Evolutionary conservation across 108 stramenopile genomes (phyloP), one percentile per base, ranked within the genome.

Genomic region (Cyclotella baltica): DNA sequence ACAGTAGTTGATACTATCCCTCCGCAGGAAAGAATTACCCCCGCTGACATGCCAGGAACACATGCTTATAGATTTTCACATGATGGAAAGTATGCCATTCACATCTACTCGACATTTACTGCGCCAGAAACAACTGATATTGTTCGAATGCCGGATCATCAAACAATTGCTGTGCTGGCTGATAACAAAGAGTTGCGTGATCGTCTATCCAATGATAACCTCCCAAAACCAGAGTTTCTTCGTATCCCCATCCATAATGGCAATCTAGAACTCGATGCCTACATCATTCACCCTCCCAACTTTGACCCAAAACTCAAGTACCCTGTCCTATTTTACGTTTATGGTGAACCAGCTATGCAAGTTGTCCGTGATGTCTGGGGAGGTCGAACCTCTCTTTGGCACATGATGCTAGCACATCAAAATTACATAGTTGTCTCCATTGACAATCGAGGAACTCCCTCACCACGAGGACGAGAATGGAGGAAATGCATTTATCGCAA

Each of bases 401-500:
- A 81, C 62, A 81, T 81, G 52, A 73, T 74, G 62, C 80, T 81
- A 48, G 80, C 80, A 40, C 73, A 81, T 29, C 61, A 75, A 52
- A 72, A 66, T 19, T 81, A 81, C 46, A 67, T 81, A 19, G 67
- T 81, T 18, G 47, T 74, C 23, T 81, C 80, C n/a, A 68, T 81
- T 19, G 80, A 81, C 62, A 81, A 81, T 64, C 36, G 80, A 33
- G 80, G 80, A 30, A 75, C 80, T 11, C 80, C 80, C 29, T 81
- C 80, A 0, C 80, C 80, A 56, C 73, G 80, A 5, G 80, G 80
- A 18, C 64, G 80, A 70, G 66, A 62, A 29, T 81, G 80, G 80
- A 67, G 80, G 43, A 81, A 81, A 75, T 81, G 80, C 53, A 68
- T 81, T 8, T 81, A 81, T 47, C 73, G 80, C 28, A 81, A 81